These are phyloP conservation scores for Myochromella boudieri DNA, from an alignment of 768 basidiomycete species.

Conservation along the genomic window DNA sequence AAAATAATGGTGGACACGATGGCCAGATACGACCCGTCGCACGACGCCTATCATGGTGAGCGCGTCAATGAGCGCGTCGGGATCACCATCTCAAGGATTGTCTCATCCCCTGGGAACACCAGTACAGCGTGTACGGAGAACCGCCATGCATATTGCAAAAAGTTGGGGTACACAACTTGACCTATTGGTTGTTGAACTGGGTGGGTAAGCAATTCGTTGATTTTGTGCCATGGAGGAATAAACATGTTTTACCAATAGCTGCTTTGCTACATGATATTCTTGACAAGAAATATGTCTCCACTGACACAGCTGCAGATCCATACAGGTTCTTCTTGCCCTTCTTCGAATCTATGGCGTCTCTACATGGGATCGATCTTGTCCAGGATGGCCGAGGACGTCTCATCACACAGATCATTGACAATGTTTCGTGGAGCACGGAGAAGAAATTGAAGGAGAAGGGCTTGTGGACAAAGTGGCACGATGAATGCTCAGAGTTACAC, in stretches of 20 bases:
- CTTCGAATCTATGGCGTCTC: slow-evolving; percentile 45
- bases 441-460: slow-evolving; percentile 58
- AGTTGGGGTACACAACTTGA: slow-evolving; percentile 53
- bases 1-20: slow-evolving; percentile 71
- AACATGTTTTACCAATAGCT: slow-evolving; percentile 33
- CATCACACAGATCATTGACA: slow-evolving; percentile 66
- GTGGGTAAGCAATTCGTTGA: slow-evolving; percentile 17
- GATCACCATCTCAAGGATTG: slow-evolving; percentile 3
- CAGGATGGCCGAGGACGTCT: slow-evolving; percentile 56
- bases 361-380: slow-evolving; percentile 54
- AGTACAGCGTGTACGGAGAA: slow-evolving; percentile 84
- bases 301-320: slow-evolving; percentile 56
- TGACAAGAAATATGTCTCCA: slow-evolving; percentile 80
- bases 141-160: slow-evolving; percentile 68
- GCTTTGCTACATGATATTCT: slow-evolving; percentile 89
- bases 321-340: slow-evolving; percentile 68
- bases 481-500: slow-evolving; percentile 71
- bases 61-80: slow-evolving; percentile 3
- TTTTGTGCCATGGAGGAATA: background rate
- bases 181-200: slow-evolving; percentile 74
- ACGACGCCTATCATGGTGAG: slow-evolving; percentile 78
- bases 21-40: slow-evolving; percentile 78
- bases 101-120: too few relatives aligned
- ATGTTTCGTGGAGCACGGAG: slow-evolving; percentile 86
- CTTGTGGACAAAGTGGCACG: slow-evolving; percentile 65